phyloP scores from a whole-genome alignment of 352 stramenopile genomes.

The Halophytophthora polymorphica region DNA sequence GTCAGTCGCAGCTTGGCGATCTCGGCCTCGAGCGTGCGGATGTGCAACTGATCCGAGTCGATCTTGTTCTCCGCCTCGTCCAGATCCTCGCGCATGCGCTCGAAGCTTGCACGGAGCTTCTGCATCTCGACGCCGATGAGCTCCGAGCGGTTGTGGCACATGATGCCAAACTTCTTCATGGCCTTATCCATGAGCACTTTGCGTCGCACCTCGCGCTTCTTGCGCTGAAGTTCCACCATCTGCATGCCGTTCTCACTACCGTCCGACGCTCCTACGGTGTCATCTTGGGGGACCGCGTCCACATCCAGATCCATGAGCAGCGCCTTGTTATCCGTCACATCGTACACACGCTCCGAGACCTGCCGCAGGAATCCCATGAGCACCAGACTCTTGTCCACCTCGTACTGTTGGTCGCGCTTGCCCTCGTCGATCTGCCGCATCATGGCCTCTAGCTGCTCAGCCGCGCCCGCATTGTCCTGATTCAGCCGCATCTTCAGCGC shows the following conservation, averaged over 20 bases:
- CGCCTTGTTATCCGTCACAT: constrained; percentile 45
- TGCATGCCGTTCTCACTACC: constrained; percentile 18
- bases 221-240: constrained; percentile 60
- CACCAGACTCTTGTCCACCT: constrained; percentile 45
- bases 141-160: constrained; percentile 56
- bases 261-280: constrained; percentile 15
- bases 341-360: constrained; percentile 52
- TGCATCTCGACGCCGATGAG: constrained; percentile 59
- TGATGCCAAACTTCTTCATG: constrained; percentile 66
- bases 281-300: constrained; percentile 21
- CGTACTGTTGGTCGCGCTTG: constrained; percentile 62
- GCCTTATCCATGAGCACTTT: constrained; percentile 73
- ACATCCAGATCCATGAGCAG: constrained; percentile 53
- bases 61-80: constrained; percentile 71
- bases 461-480: constrained; percentile 62
- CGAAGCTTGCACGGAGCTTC: constrained; percentile 40
- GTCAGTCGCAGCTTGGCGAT: constrained; percentile 60
- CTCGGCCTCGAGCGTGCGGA: constrained; percentile 61
- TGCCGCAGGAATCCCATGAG: constrained; percentile 52
- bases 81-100: constrained; percentile 47
- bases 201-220: constrained; percentile 66
- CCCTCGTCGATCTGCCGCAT: constrained; percentile 62
- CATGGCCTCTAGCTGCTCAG: constrained; percentile 65
- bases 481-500: constrained; percentile 67
- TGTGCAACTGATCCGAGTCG: constrained; percentile 61